Evolutionary conservation across 805 yeast genomes (phyloP).

Genomic region (Trichomonascus vanleenenianus): DNA sequence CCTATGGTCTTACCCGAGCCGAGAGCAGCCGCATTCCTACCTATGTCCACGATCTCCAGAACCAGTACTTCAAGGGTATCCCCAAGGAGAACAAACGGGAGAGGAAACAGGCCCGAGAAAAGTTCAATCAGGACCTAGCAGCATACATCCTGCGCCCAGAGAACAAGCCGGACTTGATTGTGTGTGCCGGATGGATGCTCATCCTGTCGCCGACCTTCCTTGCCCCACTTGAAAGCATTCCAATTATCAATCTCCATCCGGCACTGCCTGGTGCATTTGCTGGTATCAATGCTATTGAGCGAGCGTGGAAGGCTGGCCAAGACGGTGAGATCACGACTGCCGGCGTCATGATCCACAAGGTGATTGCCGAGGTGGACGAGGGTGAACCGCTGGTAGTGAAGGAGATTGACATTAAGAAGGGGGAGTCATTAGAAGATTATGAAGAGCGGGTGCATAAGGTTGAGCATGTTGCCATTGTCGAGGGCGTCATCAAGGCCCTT

Average conservation of each 20-base stretch:
- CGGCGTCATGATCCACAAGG: slow-evolving; percentile 95
- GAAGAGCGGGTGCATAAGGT: slow-evolving; percentile 72
- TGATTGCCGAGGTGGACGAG: slow-evolving; percentile 90
- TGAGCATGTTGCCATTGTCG: slow-evolving; percentile 90
- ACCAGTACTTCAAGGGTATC: slow-evolving; percentile 57
- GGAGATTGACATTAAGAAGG: slow-evolving; percentile 61
- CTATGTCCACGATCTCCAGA: slow-evolving; percentile 55
- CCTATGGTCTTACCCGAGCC: slow-evolving; percentile 84
- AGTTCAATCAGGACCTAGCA: slow-evolving; percentile 76
- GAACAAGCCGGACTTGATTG: slow-evolving; percentile 70
- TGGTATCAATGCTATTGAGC: slow-evolving; percentile 93
- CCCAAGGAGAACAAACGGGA: slow-evolving; percentile 58
- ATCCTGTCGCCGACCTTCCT: slow-evolving; percentile 76
- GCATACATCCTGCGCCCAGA: slow-evolving; percentile 48
- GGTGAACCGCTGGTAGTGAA: slow-evolving; percentile 85
- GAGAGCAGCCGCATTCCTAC: slow-evolving; percentile 61
- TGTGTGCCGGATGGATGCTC: slow-evolving; percentile 98
- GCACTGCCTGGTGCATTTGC: slow-evolving; percentile 97
- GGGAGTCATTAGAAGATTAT: slow-evolving; percentile 71
- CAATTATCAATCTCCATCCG: slow-evolving; percentile 91
- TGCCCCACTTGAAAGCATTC: slow-evolving; percentile 55
- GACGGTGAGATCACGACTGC: slow-evolving; percentile 66
- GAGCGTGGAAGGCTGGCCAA: slow-evolving; percentile 95
- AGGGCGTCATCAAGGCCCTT: slow-evolving; percentile 69
- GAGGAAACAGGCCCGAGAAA: slow-evolving; percentile 54